Base-by-base conservation (phyloP, 352 stramenopile species). In the Nothophytophthora sp. region DNA sequence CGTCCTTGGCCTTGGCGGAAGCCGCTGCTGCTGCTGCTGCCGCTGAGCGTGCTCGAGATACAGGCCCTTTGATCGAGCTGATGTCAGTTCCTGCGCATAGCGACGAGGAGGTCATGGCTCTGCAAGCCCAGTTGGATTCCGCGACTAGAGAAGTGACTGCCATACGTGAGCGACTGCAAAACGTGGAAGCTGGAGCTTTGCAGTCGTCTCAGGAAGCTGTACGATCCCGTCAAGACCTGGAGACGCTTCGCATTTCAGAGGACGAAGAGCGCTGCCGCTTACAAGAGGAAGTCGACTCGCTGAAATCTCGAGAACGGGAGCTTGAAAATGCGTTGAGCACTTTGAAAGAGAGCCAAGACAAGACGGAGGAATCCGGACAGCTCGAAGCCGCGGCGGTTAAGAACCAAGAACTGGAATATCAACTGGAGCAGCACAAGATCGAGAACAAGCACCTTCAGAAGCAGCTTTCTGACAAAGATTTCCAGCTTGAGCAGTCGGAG, bases 381-480 rank as follows among this genome's bases (percentile, higher is more conserved):
- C 20, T 55, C 7, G 53, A 67, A 22, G 55, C 39, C 3, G 58
- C 65, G 23, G 20, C 59, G n/a, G 12, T 24, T 0, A 67, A 68
- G 24, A 63, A 58, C 23, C 60, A 80, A 6, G 70, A 87, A 23
- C 41, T 84, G n/a, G 37, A 66, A 4, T 60, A 69, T 20, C 68
- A 87, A 22, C 45, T 88, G 23, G 62, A 86, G 42, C 73, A 88
- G 49, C 80, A 86, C 64, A 86, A 88, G 50, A 86, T 83, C 43
- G 76, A 89, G 57, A 89, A 83, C 40, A 71, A 86, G 39, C 73
- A 85, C 30, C 62, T 89, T 16, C 78, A 89, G 61, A 84, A 87
- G 39, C 59, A 89, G 47, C 47, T 87, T 10, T 67, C 60, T 8
- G 78, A 89, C 53, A 81, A 83, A 27, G 78, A 89, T 24, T 86